These are phyloP conservation scores for Coniophora puteana DNA, from an alignment of 1,284 basidiomycete genomes.

Conservation along the genomic window DNA sequence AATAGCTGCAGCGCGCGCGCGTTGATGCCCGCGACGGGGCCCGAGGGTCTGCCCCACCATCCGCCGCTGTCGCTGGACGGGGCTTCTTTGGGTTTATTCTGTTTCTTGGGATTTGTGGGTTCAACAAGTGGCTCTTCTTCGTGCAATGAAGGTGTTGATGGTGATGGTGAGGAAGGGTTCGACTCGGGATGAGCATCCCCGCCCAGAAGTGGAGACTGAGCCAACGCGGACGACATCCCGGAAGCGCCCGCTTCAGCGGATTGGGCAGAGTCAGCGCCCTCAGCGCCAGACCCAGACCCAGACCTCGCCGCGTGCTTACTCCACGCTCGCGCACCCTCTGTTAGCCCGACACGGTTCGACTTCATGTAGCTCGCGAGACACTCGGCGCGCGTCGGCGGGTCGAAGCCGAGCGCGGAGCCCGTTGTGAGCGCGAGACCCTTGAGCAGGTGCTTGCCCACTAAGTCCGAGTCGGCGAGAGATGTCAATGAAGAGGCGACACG, in stretches of 20 bases:
- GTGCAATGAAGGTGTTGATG: too few relatives aligned
- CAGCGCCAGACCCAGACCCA: too few relatives aligned
- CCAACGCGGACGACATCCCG: too few relatives aligned
- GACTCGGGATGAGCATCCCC: too few relatives aligned
- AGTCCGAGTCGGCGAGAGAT: too few relatives aligned
- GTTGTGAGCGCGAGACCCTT: conserved; percentile 51
- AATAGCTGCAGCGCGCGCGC: conserved; percentile 45
- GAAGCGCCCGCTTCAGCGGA: conserved; percentile 1
- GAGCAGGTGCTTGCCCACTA: conserved; percentile 35
- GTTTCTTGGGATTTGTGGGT: conserved; percentile 10
- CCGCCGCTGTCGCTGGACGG: too few relatives aligned
- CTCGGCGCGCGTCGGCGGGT: conserved; percentile 37
- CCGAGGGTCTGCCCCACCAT: conserved; percentile 55
- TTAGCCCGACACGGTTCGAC: conserved; percentile 45
- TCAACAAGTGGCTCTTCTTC: neutral
- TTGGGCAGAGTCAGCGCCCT: conserved; percentile 24
- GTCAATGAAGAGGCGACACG: too few relatives aligned
- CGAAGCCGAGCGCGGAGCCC: conserved; percentile 53
- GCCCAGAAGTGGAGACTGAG: too few relatives aligned
- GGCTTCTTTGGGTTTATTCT: conserved; percentile 8
- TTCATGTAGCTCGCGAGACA: conserved; percentile 46
- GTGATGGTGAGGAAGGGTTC: too few relatives aligned
- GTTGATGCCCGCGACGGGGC: conserved; percentile 47
- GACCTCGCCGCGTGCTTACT: conserved; percentile 55
- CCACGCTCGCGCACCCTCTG: conserved; percentile 56